Conservation (phyloP, 495 filamentous ascomycete genomes). For the Schizothecium vesticola region DNA sequence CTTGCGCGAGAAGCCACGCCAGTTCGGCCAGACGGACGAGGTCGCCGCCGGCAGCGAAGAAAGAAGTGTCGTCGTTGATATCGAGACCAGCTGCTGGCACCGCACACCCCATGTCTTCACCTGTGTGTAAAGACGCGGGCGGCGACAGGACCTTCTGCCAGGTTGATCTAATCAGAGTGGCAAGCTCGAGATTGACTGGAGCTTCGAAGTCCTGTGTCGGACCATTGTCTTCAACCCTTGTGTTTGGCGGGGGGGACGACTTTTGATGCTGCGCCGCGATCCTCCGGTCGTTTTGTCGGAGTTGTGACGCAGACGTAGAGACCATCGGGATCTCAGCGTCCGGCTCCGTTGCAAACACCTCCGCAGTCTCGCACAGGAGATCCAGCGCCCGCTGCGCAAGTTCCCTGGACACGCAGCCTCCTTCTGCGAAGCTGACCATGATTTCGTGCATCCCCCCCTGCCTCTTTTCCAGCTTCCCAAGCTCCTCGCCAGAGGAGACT, state of each 20-base stretch:
- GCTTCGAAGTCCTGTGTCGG: not conserved
- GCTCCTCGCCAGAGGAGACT: no score
- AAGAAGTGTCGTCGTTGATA: not conserved
- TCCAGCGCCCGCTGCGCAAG: constrained; percentile 1
- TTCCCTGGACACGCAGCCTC: not conserved
- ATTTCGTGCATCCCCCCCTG: not conserved
- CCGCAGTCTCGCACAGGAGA: not conserved
- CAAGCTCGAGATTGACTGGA: not conserved
- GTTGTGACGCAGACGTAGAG: not conserved
- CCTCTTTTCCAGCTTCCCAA: no score
- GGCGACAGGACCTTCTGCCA: constrained; percentile 1
- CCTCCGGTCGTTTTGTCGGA: not conserved
- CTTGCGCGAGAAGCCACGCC: constrained; percentile 3
- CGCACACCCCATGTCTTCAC: not conserved
- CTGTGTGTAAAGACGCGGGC: not conserved
- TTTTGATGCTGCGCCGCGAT: not conserved
- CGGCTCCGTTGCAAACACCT: not conserved
- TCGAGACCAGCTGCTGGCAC: not conserved
- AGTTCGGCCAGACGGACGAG: constrained; percentile 5
- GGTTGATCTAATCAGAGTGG: not conserved
- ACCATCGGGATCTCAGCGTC: not conserved
- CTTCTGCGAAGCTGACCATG: constrained; percentile 3
- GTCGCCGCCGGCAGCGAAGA: constrained; percentile 5
- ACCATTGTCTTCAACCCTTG: not conserved
- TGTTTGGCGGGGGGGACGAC: not conserved